These are phyloP conservation scores for Trypanosoma boissoni DNA, from an alignment of 208 protist genomes.

Conservation along the genomic window DNA sequence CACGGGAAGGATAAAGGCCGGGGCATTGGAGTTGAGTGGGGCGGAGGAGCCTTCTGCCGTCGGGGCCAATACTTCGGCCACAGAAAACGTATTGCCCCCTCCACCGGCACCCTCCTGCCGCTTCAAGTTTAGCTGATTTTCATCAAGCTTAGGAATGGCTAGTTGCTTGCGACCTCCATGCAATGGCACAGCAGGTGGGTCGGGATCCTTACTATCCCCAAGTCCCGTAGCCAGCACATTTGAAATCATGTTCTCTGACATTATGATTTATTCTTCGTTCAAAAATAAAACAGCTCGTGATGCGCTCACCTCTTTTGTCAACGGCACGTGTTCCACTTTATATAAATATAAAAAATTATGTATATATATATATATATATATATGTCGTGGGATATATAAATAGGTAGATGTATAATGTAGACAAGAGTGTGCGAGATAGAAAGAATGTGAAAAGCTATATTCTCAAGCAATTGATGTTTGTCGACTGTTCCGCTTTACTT, in stretches of 20 bases:
- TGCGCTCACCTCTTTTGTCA: neutral
- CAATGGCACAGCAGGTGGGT: neutral
- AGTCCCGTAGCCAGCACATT: neutral
- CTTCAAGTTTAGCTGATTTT: constrained; percentile 37
- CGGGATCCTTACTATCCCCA: neutral
- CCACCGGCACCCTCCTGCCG: constrained; percentile 15
- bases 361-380: neutral
- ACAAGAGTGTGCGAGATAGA: neutral
- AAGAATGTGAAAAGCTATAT: too few species aligned
- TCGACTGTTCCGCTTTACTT: too few species aligned
- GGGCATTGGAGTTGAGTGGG: constrained; percentile 23
- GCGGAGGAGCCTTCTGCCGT: constrained; percentile 12
- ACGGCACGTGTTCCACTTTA: neutral
- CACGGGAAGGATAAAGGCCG: constrained; percentile 19
- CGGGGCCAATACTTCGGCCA: constrained; percentile 6
- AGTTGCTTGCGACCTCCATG: constrained; percentile 13
- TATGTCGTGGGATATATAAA: neutral
- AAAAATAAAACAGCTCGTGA: neutral
- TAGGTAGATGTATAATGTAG: neutral
- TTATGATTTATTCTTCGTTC: too few species aligned
- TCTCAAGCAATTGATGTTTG: too few species aligned
- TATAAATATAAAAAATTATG: neutral
- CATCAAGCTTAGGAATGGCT: constrained; percentile 26
- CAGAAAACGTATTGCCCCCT: constrained; percentile 13
- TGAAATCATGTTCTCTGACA: too few species aligned